Percentiles rank a stretch among this genome's conserved stretches.
Conservation (phyloP, 495 filamentous ascomycete species). For the Podospora comata region DNA sequence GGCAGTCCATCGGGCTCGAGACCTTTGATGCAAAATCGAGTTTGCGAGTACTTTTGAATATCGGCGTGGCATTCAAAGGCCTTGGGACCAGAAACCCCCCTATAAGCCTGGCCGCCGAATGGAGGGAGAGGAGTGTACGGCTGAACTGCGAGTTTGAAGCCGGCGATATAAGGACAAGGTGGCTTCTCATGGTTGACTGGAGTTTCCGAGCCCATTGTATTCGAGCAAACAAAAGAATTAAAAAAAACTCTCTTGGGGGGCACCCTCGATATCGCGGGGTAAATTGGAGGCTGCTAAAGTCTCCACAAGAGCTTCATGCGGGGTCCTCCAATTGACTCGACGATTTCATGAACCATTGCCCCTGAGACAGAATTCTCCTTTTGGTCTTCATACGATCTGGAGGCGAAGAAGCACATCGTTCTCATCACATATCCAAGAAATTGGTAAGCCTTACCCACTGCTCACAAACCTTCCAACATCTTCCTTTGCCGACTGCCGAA, state of each 20-base stretch:
- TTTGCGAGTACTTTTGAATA: neutral
- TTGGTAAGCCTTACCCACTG: neutral
- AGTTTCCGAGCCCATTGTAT: neutral
- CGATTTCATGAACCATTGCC: neutral
- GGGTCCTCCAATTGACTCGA: neutral
- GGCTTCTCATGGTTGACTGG: neutral
- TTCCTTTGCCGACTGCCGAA: neutral
- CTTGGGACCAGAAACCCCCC: neutral
- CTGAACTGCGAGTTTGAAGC: neutral
- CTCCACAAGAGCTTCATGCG: neutral
- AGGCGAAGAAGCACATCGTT: neutral
- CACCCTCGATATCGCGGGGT: neutral
- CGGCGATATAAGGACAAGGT: neutral
- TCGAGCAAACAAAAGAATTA: neutral
- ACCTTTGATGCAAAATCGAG: neutral
- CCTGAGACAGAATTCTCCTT: neutral
- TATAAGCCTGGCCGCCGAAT: neutral
- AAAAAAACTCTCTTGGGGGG: neutral
- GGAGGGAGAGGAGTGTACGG: neutral
- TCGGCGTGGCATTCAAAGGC: neutral
- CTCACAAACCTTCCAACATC: neutral
- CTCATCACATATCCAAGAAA: neutral
- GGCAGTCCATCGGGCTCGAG: neutral
- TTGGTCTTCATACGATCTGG: neutral
- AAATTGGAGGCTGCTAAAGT: neutral